Evolutionary conservation across 2,329 filamentous ascomycete genomes (phyloP).

Genomic region (Aspergillus pseudotamarii): DNA sequence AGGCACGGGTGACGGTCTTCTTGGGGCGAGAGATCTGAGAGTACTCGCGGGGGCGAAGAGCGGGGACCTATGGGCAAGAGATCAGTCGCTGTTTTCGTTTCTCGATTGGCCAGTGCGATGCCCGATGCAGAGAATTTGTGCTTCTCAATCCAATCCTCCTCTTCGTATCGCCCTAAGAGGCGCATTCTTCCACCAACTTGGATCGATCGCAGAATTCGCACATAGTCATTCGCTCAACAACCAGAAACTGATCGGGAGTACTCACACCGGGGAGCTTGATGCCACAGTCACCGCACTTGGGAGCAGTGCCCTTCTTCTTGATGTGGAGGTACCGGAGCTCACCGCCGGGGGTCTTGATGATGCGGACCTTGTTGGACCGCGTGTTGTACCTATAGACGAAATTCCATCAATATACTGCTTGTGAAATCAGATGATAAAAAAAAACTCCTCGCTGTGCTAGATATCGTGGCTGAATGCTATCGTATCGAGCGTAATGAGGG

Average conservation of each 20-base stretch:
- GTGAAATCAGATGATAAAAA: neutral
- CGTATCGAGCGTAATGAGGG: slow-evolving; percentile 24
- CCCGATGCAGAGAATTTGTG: slow-evolving; percentile 2
- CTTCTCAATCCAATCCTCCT: slow-evolving; percentile 20
- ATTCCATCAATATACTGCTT: slow-evolving; percentile 35
- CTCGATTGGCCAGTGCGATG: neutral
- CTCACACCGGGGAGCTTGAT: slow-evolving; percentile 97
- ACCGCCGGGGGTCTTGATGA: slow-evolving; percentile 95
- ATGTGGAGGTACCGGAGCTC: slow-evolving; percentile 96
- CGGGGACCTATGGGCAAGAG: slow-evolving; percentile 68
- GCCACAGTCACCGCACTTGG: slow-evolving; percentile 99
- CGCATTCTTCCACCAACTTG: neutral
- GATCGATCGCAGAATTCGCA: slow-evolving; percentile 14
- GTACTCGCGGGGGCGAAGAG: slow-evolving; percentile 98
- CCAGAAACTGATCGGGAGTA: slow-evolving; percentile 42
- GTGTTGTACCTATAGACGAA: slow-evolving; percentile 83
- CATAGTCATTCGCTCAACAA: slow-evolving; percentile 12
- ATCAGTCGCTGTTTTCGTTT: slow-evolving; percentile 18
- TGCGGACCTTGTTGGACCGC: slow-evolving; percentile 92
- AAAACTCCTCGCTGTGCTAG: slow-evolving; percentile 15
- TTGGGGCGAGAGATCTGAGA: slow-evolving; percentile 94
- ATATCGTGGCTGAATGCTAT: slow-evolving; percentile 13
- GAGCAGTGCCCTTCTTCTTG: slow-evolving; percentile 98
- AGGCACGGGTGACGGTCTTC: slow-evolving; percentile 99
- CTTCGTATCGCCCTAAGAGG: neutral